Conservation (phyloP, 805 yeast genomes). For the Phaffomyces opuntiae region DNA sequence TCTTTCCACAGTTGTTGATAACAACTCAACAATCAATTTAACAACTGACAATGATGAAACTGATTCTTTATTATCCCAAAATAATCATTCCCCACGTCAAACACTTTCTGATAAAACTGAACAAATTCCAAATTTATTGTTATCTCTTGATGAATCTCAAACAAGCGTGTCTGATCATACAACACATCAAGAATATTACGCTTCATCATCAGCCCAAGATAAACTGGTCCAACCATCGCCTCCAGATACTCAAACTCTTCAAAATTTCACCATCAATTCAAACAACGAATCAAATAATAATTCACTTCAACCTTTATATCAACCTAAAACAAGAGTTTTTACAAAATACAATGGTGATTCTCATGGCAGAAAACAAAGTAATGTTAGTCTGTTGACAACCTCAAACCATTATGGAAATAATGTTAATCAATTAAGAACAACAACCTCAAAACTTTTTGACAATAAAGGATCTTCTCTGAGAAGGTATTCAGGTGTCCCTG, state of each 20-base stretch:
- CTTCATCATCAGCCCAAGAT: not conserved
- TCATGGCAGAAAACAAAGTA: constrained; percentile 14
- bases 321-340: constrained; percentile 9
- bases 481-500: constrained; percentile 66
- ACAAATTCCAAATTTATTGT: not conserved
- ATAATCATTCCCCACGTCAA: not conserved
- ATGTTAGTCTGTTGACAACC: constrained; percentile 4
- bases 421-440: constrained; percentile 43
- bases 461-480: constrained; percentile 66
- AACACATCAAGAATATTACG: not conserved
- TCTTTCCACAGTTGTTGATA: constrained; percentile 2
- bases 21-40: constrained; percentile 1
- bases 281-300: not conserved
- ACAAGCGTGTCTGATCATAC: constrained; percentile 4
- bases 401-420: not conserved
- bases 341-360: constrained; percentile 17
- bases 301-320: not conserved
- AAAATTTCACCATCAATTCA: not conserved
- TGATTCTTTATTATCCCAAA: constrained; percentile 3
- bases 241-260: not conserved
- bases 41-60: constrained; percentile 5
- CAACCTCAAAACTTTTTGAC: constrained; percentile 69
- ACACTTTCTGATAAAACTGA: not conserved
- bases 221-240: not conserved
- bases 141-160: constrained; percentile 3